phyloP scores from a whole-genome alignment of 495 filamentous ascomycete species.

The Sabuloglossum arenarium region DNA sequence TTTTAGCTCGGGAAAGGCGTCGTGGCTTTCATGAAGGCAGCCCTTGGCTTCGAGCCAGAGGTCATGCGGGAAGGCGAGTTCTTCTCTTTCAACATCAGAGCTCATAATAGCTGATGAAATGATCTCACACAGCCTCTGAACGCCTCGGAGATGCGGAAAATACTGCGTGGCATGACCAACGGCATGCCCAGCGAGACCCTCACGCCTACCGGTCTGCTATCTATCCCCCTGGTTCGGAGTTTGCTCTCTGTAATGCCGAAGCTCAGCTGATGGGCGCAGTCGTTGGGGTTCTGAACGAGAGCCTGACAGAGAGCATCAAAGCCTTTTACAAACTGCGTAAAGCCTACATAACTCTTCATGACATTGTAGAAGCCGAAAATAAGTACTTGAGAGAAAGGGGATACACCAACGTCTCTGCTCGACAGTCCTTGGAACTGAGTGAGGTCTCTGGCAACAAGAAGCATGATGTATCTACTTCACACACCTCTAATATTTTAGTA shows the following conservation, averaged over 20 bases:
- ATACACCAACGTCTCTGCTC: background rate
- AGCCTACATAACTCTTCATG: slow-evolving; percentile 67
- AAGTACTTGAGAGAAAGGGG: slow-evolving; percentile 22
- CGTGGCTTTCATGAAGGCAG: slow-evolving; percentile 64
- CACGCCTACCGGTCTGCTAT: slow-evolving; percentile 35
- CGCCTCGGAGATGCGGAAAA: slow-evolving; percentile 61
- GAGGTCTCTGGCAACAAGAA: background rate
- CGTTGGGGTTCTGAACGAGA: slow-evolving; percentile 76
- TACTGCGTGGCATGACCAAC: slow-evolving; percentile 55
- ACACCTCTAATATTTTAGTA: background rate
- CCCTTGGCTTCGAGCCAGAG: slow-evolving; percentile 87
- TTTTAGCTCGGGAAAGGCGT: slow-evolving; percentile 55
- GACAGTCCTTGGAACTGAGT: background rate
- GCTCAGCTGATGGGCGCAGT: slow-evolving; percentile 80
- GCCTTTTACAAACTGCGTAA: slow-evolving; percentile 88
- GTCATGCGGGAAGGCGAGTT: slow-evolving; percentile 61
- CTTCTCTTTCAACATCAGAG: background rate
- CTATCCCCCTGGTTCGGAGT: slow-evolving; percentile 72
- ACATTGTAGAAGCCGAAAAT: slow-evolving; percentile 42
- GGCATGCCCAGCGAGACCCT: slow-evolving; percentile 38
- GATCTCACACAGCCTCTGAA: slow-evolving; percentile 34
- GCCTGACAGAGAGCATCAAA: slow-evolving; percentile 73
- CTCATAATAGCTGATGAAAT: slow-evolving; percentile 1
- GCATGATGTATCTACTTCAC: background rate
- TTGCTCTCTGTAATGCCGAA: slow-evolving; percentile 56